These are phyloP conservation scores for Metschnikowia shivogae DNA, from an alignment of 805 yeast genomes.

Conservation along the genomic window DNA sequence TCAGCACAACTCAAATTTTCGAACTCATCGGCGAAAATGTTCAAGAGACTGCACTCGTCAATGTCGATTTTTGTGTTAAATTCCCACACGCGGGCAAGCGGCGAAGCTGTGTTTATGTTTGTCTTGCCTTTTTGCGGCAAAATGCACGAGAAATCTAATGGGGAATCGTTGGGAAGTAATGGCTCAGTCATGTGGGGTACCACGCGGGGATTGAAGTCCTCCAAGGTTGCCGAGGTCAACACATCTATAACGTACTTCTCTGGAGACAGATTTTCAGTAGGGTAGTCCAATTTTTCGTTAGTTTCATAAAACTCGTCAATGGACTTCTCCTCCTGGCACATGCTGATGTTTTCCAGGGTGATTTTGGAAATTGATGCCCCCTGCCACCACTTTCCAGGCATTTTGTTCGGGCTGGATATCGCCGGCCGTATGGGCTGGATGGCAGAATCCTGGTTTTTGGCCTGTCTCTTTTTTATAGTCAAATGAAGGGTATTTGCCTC, in stretches of 20 bases:
- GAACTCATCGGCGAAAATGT: constrained; percentile 16
- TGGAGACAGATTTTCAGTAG: background rate
- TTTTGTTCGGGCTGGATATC: background rate
- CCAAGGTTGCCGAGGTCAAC: constrained; percentile 8
- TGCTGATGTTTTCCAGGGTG: background rate
- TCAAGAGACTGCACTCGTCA: constrained; percentile 14
- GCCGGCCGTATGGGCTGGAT: background rate
- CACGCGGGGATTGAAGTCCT: constrained; percentile 10
- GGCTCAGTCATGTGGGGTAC: constrained; percentile 18
- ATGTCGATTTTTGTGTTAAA: constrained; percentile 7
- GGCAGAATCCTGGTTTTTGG: background rate
- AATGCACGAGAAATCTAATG: constrained; percentile 13
- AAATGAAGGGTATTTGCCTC: background rate
- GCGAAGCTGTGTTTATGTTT: constrained; percentile 12
- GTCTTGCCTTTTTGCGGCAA: constrained; percentile 8
- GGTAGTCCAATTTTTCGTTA: constrained; percentile 2
- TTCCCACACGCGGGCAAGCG: constrained; percentile 16
- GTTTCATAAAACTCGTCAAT: constrained; percentile 15
- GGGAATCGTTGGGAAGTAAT: constrained; percentile 12
- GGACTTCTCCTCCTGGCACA: constrained; percentile 8
- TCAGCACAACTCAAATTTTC: constrained; percentile 10
- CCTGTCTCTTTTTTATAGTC: background rate
- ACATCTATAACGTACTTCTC: background rate
- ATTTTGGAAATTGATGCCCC: background rate
- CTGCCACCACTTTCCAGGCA: constrained; percentile 4